Conservation (phyloP, 768 basidiomycete genomes). For the Ramaria rubella region DNA sequence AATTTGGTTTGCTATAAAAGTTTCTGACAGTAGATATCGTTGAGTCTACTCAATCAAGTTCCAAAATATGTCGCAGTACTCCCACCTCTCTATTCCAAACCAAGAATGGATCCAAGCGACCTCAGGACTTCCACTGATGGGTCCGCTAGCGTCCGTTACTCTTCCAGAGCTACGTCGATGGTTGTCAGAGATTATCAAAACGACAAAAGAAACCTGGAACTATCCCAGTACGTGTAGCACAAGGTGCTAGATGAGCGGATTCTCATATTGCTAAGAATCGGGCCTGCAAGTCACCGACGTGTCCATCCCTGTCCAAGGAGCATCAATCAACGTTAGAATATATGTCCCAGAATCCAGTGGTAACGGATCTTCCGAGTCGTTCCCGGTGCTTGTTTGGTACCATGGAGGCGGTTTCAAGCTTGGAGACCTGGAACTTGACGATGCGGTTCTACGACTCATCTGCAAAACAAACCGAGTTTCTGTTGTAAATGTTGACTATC, state of each 20-base stretch:
- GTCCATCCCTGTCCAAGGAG: not conserved
- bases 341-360: not conserved
- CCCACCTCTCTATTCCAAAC: too few species aligned
- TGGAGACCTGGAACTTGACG: conserved; percentile 16
- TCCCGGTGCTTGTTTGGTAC: not conserved
- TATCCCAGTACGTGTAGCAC: too few species aligned
- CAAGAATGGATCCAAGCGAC: too few species aligned
- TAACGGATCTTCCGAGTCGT: not conserved
- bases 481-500: conserved; percentile 13
- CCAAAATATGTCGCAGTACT: too few species aligned
- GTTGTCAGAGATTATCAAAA: not conserved
- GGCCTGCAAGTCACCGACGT: not conserved
- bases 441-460: conserved; percentile 14
- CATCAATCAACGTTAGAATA: not conserved
- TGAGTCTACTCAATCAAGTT: too few species aligned
- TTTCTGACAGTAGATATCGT: too few species aligned
- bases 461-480: conserved; percentile 15
- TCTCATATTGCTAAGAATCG: not conserved
- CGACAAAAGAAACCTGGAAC: not conserved
- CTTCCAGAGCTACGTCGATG: too few species aligned
- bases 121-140: too few species aligned
- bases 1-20: too few species aligned
- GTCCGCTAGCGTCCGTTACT: too few species aligned
- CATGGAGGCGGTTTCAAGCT: not conserved
- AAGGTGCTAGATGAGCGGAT: too few species aligned